Evolutionary conservation across 1,139 yeast species (phyloP).

Genomic region (Entelexis paramagnoliae): DNA sequence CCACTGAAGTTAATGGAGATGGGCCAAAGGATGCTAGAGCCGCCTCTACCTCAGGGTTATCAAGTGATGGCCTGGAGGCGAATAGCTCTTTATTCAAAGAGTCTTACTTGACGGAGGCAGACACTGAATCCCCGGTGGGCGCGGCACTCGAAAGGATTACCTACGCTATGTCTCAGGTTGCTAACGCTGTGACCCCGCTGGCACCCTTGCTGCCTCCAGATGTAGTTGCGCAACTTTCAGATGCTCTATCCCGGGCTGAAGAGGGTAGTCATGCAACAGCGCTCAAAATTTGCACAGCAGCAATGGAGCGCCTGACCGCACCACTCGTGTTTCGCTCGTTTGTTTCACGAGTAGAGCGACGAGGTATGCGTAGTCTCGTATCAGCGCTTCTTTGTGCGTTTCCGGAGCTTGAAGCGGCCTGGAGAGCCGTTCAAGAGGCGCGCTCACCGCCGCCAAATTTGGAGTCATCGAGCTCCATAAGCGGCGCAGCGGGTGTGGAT

Average conservation of each 20-base stretch:
- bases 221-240: not conserved
- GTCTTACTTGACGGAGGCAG: not conserved
- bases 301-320: constrained; percentile 12
- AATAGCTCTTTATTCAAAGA: not conserved
- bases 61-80: not conserved
- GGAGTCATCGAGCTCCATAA: not conserved
- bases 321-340: constrained; percentile 9
- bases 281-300: not conserved
- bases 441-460: not conserved
- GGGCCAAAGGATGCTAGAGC: not conserved
- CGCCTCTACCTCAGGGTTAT: not conserved
- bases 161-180: constrained; percentile 8
- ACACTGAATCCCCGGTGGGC: not conserved
- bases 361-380: constrained; percentile 18
- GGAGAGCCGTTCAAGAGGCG: constrained; percentile 15
- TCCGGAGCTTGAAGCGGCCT: constrained; percentile 22
- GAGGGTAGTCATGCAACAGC: not conserved
- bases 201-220: constrained; percentile 2
- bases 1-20: not conserved
- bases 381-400: constrained; percentile 9
- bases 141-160: constrained; percentile 3
- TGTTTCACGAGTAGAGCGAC: not conserved
- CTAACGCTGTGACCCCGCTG: not conserved
- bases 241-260: not conserved
- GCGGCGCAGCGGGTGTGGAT: constrained; percentile 34